Conservation (phyloP, 2,329 filamentous ascomycete species). For the Apiospora phragmitis region DNA sequence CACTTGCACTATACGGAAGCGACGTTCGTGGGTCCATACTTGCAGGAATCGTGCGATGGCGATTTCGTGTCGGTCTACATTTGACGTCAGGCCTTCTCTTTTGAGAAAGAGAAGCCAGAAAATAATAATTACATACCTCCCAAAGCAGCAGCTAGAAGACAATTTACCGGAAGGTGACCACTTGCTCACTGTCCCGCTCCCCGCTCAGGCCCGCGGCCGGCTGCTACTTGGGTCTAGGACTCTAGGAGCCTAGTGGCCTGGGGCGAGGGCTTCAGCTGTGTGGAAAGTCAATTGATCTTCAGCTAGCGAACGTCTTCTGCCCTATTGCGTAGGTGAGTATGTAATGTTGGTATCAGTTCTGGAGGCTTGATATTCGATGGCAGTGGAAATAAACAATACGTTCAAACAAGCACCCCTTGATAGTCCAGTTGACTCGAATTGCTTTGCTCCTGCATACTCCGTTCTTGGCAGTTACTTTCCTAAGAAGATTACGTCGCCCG, state of each 20-base stretch:
- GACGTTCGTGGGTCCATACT: neutral
- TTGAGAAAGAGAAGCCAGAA: neutral
- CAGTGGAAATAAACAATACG: neutral
- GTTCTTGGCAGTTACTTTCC: neutral
- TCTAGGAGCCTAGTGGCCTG: neutral
- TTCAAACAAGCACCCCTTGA: neutral
- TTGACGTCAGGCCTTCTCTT: neutral
- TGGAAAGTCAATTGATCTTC: constrained; percentile 8
- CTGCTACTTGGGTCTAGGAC: neutral
- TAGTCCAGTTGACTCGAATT: neutral
- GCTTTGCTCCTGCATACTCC: neutral
- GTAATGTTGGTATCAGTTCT: neutral
- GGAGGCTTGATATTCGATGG: neutral
- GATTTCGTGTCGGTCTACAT: neutral
- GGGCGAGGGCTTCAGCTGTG: constrained; percentile 4
- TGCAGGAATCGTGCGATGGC: neutral
- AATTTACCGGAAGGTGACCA: neutral
- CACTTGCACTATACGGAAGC: neutral
- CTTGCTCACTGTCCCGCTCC: neutral
- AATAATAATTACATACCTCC: neutral
- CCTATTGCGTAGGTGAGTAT: neutral
- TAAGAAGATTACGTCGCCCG: neutral
- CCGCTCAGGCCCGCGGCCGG: neutral
- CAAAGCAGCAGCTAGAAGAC: neutral
- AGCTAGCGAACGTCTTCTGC: neutral